Base-by-base conservation (phyloP, 208 protist species). In the Crithidia thermophila region DNA sequence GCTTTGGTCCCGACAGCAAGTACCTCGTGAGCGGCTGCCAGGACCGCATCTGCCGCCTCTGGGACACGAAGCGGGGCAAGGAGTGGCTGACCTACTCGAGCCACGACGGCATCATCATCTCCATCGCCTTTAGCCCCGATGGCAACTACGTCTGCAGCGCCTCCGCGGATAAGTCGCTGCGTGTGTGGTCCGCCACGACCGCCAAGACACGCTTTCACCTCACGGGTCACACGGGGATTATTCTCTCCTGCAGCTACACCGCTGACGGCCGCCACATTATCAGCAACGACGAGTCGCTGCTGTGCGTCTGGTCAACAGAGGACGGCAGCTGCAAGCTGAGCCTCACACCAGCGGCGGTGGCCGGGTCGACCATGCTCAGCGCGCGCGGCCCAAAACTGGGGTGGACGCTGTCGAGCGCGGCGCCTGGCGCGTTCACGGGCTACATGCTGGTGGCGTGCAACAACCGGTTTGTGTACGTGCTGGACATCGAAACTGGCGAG, bases 31-130 rank as follows among this genome's bases (percentile, higher is more conserved):
- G 87, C 45, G 92, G 92, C 8, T 97, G 89, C 58, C 90, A 97
- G 52, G 92, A 97, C 73, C 85, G 88, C 30, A 69, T 93, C 9
- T 97, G 92, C 72, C 87, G 90, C 4, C 40, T 97, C 20, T 97
- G 89, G 88, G 87, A 91, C 45, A 92, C 84, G 8, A 67, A 73
- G 30, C 71, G 71, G 0, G 89, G 82, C 8, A 72, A 76, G 72
- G 85, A 97, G 76, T 77, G 67, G 67, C 56, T 94, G 34, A 67
- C 57, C 20, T 95, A 91, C 77, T 81, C 47, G 5, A 68, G 81
- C 2, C 92, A 95, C 72, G 76, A 87, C 18, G 92, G 87, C 43
- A 93, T 97, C 57, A 93, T 97, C 72, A 91, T 94, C 39, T 58
- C 77, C 55, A 71, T 95, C 16, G 84, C 84, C 11, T 97, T 85